phyloP scores from a whole-genome alignment of 2,329 filamentous ascomycete species.

The Diplodia corticola region DNA sequence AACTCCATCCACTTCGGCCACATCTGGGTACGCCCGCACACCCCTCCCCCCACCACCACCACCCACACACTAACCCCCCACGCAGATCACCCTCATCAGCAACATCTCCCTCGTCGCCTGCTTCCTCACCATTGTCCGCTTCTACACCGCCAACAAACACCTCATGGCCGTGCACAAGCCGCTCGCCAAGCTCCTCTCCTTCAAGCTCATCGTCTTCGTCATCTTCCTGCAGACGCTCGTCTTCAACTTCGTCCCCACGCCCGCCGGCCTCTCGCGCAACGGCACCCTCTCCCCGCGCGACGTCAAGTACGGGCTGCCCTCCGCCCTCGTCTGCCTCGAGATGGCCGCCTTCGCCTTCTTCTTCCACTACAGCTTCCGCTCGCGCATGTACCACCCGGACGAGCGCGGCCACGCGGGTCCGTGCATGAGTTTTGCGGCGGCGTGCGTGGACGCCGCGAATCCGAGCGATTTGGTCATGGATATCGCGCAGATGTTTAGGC shows the following conservation, averaged over 20 bases:
- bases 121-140: slow-evolving; percentile 30
- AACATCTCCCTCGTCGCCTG: slow-evolving; percentile 17
- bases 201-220: slow-evolving; percentile 34
- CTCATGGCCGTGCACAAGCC: slow-evolving; percentile 18
- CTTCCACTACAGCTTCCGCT: slow-evolving; percentile 33
- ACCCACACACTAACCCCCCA: slow-evolving; percentile 18
- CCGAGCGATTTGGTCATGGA: background rate
- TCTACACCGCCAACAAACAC: slow-evolving; percentile 28
- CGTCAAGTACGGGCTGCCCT: slow-evolving; percentile 31
- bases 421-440: background rate
- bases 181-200: slow-evolving; percentile 30
- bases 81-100: slow-evolving; percentile 30
- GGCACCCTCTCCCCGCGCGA: slow-evolving; percentile 25
- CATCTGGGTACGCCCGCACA: slow-evolving; percentile 21
- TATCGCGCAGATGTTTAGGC: background rate
- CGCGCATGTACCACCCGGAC: slow-evolving; percentile 17
- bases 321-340: slow-evolving; percentile 29
- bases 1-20: background rate
- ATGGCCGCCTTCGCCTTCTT: slow-evolving; percentile 29
- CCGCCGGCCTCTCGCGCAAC: slow-evolving; percentile 18
- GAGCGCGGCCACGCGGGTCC: background rate
- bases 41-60: slow-evolving; percentile 25
- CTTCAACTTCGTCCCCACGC: slow-evolving; percentile 30
- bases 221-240: slow-evolving; percentile 30
- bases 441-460: background rate